phyloP scores from a whole-genome alignment of 192 early-diverging fungal species.

The Podila epicladia region DNA sequence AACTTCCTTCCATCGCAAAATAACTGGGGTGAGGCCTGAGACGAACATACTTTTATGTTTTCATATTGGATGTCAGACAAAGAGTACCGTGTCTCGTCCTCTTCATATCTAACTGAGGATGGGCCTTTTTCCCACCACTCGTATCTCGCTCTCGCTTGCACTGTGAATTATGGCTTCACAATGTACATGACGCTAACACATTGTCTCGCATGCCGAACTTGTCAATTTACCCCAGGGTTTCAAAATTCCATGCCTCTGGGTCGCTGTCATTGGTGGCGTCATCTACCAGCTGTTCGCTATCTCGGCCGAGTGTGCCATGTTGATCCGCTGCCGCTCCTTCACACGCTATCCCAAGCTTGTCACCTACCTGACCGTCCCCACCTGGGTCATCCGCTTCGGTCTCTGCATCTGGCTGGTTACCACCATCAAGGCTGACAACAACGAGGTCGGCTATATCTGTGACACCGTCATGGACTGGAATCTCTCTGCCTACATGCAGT shows the following conservation, averaged over 20 bases:
- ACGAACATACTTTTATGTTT: too few relatives aligned
- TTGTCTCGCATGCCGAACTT: not conserved
- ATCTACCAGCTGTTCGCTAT: conserved; percentile 49
- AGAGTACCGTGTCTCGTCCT: not conserved
- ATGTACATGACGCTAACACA: not conserved
- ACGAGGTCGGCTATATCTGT: conserved; percentile 22
- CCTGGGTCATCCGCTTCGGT: conserved; percentile 38
- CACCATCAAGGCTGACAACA: conserved; percentile 24
- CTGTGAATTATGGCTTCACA: not conserved
- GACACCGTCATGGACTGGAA: conserved; percentile 24
- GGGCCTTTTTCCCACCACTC: too few relatives aligned
- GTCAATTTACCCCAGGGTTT: conserved; percentile 22
- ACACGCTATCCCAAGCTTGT: conserved; percentile 32
- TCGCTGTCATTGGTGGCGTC: conserved; percentile 41
- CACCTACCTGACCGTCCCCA: conserved; percentile 41
- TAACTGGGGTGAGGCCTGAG: too few relatives aligned
- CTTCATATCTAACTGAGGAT: not conserved
- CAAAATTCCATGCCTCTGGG: conserved; percentile 36
- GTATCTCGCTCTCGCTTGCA: not conserved
- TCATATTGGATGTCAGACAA: not conserved
- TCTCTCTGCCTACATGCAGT: conserved; percentile 38
- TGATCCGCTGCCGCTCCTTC: conserved; percentile 42
- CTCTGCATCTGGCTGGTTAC: conserved; percentile 40
- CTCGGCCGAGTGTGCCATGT: conserved; percentile 48
- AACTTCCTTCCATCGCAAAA: too few relatives aligned